These are phyloP conservation scores for Rusavskia elegans DNA, from an alignment of 495 filamentous ascomycete species.

Conservation along the genomic window DNA sequence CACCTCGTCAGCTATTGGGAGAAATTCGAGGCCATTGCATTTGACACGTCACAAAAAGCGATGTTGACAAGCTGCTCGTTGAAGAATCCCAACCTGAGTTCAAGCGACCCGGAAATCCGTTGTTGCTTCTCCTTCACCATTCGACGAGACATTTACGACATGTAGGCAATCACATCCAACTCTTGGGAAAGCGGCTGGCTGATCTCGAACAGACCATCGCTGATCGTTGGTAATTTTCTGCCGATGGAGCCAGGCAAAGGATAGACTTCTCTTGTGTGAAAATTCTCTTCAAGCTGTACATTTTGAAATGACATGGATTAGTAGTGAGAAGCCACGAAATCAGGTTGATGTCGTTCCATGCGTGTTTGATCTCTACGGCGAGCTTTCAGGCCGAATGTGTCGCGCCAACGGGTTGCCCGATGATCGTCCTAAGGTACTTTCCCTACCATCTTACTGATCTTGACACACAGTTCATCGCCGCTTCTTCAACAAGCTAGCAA, in stretches of 20 bases:
- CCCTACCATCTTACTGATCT: no score
- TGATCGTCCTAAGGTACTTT: no score
- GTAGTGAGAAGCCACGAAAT: no score
- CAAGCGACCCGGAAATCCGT: constrained; percentile 55
- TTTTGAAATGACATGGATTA: not conserved
- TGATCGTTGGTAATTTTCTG: constrained; percentile 94
- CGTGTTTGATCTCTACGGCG: no score
- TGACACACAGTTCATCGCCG: no score
- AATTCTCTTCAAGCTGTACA: not conserved
- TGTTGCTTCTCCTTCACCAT: constrained; percentile 99
- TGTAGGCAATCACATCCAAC: constrained; percentile 44
- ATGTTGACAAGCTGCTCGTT: constrained; percentile 88
- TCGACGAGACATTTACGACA: constrained; percentile 82
- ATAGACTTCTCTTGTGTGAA: not conserved
- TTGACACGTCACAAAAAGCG: constrained; percentile 89
- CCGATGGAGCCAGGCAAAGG: constrained; percentile 36
- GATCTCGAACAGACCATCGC: constrained; percentile 47
- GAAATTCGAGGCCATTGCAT: constrained; percentile 96
- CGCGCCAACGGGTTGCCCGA: no score
- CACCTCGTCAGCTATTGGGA: constrained; percentile 97
- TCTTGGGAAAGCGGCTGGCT: constrained; percentile 5
- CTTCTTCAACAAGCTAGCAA: no score
- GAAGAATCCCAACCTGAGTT: constrained; percentile 65
- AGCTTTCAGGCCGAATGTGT: no score
- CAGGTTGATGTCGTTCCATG: no score